phyloP scores from a whole-genome alignment of 2,329 filamentous ascomycete species.

The Trichoderma sp. region DNA sequence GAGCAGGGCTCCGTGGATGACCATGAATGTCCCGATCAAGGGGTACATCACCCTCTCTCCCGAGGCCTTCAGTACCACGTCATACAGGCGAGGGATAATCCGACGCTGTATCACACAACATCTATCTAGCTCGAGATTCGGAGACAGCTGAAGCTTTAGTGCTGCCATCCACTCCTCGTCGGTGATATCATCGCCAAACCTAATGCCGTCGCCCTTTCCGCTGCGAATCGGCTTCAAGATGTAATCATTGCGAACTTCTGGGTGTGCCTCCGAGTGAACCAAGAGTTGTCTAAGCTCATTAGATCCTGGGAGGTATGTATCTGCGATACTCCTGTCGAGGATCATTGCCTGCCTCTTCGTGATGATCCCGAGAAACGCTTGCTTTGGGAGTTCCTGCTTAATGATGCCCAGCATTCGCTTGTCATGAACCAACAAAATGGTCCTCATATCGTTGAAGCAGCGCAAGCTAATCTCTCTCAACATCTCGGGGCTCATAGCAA shows the following conservation, averaged over 20 bases:
- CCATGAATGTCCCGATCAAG: constrained; percentile 36
- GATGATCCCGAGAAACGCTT: constrained; percentile 30
- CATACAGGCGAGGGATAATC: constrained; percentile 32
- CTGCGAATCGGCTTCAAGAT: constrained; percentile 39
- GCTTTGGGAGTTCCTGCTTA: constrained; percentile 31
- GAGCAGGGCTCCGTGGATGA: constrained; percentile 28
- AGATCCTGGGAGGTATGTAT: constrained; percentile 36
- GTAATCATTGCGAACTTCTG: constrained; percentile 28
- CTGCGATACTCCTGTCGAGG: constrained; percentile 31
- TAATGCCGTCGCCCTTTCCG: constrained; percentile 40
- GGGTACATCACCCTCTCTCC: constrained; percentile 28
- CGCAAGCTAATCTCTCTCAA: constrained; percentile 36
- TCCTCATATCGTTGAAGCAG: constrained; percentile 42
- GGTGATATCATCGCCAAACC: constrained; percentile 38
- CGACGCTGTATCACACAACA: constrained; percentile 32
- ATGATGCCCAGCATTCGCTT: constrained; percentile 43
- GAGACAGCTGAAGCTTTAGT: constrained; percentile 23
- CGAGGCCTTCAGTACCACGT: constrained; percentile 31
- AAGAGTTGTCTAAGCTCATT: constrained; percentile 26
- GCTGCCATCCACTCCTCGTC: constrained; percentile 29
- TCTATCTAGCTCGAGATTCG: constrained; percentile 7
- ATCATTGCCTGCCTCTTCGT: constrained; percentile 27
- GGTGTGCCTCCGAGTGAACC: constrained; percentile 2
- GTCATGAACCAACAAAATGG: constrained; percentile 40
- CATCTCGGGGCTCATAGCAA: constrained; percentile 31